A percentile compares a stretch with the other conserved stretches of the same genome.
These are phyloP conservation scores for Hibiscus syriacus DNA, from an alignment of 345 rosid species.

Conservation along the genomic window DNA sequence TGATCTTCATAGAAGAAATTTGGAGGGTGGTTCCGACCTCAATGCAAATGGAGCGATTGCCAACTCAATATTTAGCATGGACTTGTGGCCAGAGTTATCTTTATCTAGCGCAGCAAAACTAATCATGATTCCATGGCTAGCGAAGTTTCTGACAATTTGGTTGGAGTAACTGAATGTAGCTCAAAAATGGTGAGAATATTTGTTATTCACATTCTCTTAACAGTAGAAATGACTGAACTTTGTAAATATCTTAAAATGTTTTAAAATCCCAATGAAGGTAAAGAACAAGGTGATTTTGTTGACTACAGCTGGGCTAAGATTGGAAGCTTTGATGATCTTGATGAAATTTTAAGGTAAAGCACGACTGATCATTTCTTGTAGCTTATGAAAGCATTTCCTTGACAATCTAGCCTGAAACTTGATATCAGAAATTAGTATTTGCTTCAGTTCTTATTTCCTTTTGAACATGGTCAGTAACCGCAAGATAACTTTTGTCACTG, in stretches of 20 bases:
- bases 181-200: constrained; percentile 38
- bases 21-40: constrained; percentile 33
- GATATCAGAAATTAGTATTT: not conserved
- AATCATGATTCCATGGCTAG: constrained; percentile 40
- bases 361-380: constrained; percentile 6
- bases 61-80: constrained; percentile 38
- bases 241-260: constrained; percentile 44
- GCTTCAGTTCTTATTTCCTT: not conserved
- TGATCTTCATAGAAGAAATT: constrained; percentile 33
- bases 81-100: constrained; percentile 49
- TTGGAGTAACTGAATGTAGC: constrained; percentile 33
- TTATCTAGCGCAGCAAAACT: constrained; percentile 32
- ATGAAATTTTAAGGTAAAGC: constrained; percentile 83
- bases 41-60: constrained; percentile 35
- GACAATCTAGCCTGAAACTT: not conserved
- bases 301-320: constrained; percentile 86
- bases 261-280: constrained; percentile 44
- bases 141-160: constrained; percentile 36
- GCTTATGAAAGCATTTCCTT: not conserved
- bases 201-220: constrained; percentile 20
- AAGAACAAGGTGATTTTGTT: constrained; percentile 69
- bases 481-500: not conserved
- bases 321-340: constrained; percentile 95
- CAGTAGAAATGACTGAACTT: constrained; percentile 41
- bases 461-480: not conserved